Conservation (phyloP, 805 yeast genomes). For the Yamadazyma takamatsuzukensis region DNA sequence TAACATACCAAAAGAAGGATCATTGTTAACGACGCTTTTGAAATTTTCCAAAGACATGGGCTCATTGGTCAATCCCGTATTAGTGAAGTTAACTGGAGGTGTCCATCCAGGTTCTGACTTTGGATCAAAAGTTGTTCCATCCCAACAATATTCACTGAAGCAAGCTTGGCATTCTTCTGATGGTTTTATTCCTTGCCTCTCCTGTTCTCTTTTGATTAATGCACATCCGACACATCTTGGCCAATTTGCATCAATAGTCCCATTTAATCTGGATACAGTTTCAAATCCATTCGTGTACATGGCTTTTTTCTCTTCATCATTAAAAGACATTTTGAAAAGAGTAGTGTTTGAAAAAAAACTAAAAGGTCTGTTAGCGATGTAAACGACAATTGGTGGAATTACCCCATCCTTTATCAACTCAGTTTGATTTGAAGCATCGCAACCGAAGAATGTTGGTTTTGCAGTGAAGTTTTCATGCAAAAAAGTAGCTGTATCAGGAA, state of each 20-base stretch:
- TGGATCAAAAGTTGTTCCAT: too few species aligned
- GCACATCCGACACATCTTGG: conserved; percentile 77
- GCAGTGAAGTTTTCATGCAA: conserved; percentile 56
- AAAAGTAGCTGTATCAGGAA: conserved; percentile 67
- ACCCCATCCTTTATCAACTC: conserved; percentile 36
- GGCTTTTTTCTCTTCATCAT: conserved; percentile 48
- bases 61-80: too few species aligned
- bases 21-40: too few species aligned
- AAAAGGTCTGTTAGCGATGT: conserved; percentile 67
- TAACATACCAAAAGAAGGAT: too few species aligned
- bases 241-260: conserved; percentile 65
- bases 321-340: conserved; percentile 60
- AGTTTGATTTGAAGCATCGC: conserved; percentile 62
- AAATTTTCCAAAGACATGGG: too few species aligned
- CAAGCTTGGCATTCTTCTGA: conserved; percentile 66
- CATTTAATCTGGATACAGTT: conserved; percentile 58
- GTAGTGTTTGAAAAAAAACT: conserved; percentile 62
- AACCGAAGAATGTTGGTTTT: conserved; percentile 77
- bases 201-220: conserved; percentile 69
- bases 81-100: too few species aligned
- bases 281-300: conserved; percentile 74
- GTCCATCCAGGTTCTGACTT: too few species aligned
- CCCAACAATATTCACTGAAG: conserved; percentile 72
- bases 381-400: conserved; percentile 74
- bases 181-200: conserved; percentile 55